Evolutionary conservation across 306 rosid species (phyloP), one percentile per base, ranked within the genome.

Genomic region (Sophora flavescens): DNA sequence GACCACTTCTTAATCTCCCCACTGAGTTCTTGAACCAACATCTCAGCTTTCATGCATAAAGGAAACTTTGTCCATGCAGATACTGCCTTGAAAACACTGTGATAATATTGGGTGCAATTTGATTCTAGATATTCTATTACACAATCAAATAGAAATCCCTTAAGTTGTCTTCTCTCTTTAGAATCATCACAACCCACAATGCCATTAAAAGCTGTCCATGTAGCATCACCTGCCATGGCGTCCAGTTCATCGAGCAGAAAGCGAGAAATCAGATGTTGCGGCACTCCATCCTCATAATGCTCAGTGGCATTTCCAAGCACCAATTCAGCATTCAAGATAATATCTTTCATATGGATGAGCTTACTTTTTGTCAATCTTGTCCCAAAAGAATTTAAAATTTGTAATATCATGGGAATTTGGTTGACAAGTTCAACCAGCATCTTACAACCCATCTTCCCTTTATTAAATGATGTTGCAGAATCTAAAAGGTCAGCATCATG

Each of bases 71-170:
- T 76, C 92, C 89, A 86, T 13, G 15, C 6, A 12, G 52, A 47
- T 13, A 12, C 12, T 47, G 83, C 28, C 59, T 51, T 84, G 80
- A 85, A 87, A 69, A 92, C 90, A 3, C 82, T 63, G 44, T 85
- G 44, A 74, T 68, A 81, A 70, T 79, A 83, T 61, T 50, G 81
- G 68, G 67, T 79, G 68, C 83, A 92, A 41, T 82, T 80, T 8
- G 80, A 82, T 44, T 94, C 94, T 6, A 94, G 66, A 78, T 80
- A 87, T 77, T 94, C 98, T 67, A 91, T 61, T 30, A 89, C 75
- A 77, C 87, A 78, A 75, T 91, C 98, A 62, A 87, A 88, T 54
- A 88, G 79, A 76, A 90, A 89, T 4, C 83, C 86, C 56, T 81
- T 82, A 0, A 76, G 84, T 62, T 80, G 82, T 70, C 48, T 88